Evolutionary conservation across 768 basidiomycete species (phyloP), one percentile per base, ranked within the genome.

Genomic region (Suillus cothurnatus): DNA sequence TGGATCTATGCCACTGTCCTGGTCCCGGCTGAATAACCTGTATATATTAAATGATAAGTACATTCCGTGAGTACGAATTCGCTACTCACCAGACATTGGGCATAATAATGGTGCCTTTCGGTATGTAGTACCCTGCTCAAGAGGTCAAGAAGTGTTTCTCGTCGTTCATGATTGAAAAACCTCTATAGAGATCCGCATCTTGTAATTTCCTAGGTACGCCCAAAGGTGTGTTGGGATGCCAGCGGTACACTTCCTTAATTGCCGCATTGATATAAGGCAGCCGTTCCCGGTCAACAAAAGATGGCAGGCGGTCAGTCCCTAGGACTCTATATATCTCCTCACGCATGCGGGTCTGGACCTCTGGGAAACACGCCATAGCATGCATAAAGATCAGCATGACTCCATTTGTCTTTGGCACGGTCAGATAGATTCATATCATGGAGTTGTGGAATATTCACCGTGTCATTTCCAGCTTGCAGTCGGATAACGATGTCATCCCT

Each of bases 251-350:
- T 47, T 75, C 74, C 61, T 72, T 70, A 43, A 72, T 63, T 5
- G 75, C 36, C 14, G 68, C 68, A 32, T 79, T 77, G 11, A 83
- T 69, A 66, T 74, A 79, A 14, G 81, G 80, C 50, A 82, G 77
- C 69, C 85, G 81, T 31, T 79, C 77, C 49, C 83, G 64, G 62
- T 72, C 82, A 21, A 2, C 26, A 61, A 81, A 76, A 26, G 68
- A 66, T 14, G 85, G 86, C 28, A 86, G 74, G 41, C 84, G 80
- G 45, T 77, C 66, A 19, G 31, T 62, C 12, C 71, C 83, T 64
- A 81, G 71, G 6, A 86, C 81, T 43, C 63, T 66, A 69, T 86
- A 84, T 57, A 87, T 76, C 71, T 87, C 85, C 38, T 59, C 58
- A 12, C 58, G 58, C 39, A 59, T 59, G 26, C 53, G 43, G 17